phyloP scores from a whole-genome alignment of 1,284 basidiomycete species.

The Abortiporus biennis region DNA sequence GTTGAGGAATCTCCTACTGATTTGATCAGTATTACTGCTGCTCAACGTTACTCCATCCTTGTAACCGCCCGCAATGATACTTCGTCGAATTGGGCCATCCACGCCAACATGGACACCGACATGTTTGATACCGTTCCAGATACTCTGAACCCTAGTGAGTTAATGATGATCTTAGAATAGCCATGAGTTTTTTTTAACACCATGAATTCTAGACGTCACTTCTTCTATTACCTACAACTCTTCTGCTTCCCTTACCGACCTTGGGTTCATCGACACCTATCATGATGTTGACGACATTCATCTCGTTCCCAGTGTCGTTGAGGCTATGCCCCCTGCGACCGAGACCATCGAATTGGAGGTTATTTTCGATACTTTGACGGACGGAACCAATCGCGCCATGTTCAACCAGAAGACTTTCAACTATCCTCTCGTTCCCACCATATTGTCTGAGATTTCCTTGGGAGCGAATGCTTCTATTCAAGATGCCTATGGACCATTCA shows the following conservation, averaged over 20 bases:
- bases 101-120: constrained; percentile 81
- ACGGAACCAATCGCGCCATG: constrained; percentile 75
- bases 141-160: constrained; percentile 67
- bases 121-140: constrained; percentile 85
- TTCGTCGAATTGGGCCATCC: constrained; percentile 79
- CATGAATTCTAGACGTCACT: constrained; percentile 58
- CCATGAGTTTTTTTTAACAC: not conserved
- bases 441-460: constrained; percentile 74
- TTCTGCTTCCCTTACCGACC: constrained; percentile 41
- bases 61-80: constrained; percentile 88
- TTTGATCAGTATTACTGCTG: constrained; percentile 70
- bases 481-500: constrained; percentile 76
- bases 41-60: constrained; percentile 92
- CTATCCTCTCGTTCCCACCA: constrained; percentile 61
- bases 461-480: constrained; percentile 64
- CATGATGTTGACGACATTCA: constrained; percentile 53
- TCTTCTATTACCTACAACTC: constrained; percentile 65
- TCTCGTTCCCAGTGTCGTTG: constrained; percentile 48
- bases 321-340: constrained; percentile 37
- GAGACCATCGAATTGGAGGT: constrained; percentile 51
- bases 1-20: constrained; percentile 67
- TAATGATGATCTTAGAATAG: not conserved
- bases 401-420: constrained; percentile 74
- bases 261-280: constrained; percentile 47
- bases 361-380: constrained; percentile 66